A percentile compares a stretch with the other conserved stretches of the same genome.
Conservation (phyloP, 257 asterid species). For the Solanum rostratum region DNA sequence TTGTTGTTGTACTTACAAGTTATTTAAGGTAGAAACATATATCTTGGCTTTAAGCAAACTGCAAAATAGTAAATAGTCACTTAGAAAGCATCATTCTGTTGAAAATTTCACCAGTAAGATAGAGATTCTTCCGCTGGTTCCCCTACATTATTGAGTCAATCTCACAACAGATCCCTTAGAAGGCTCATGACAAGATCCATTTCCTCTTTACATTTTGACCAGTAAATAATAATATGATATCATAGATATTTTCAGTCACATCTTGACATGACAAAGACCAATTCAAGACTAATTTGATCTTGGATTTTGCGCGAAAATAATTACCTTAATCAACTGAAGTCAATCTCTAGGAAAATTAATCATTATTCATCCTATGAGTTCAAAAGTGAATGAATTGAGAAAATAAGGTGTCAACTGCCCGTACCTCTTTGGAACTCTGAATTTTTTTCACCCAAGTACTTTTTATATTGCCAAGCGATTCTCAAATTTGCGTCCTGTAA, state of each 20-base stretch:
- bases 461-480: constrained; percentile 98
- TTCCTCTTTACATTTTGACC: neutral
- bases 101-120: neutral
- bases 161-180: neutral
- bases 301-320: neutral
- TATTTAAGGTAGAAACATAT: neutral
- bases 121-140: neutral
- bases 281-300: neutral
- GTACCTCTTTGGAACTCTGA: constrained; percentile 62
- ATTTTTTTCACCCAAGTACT: constrained; percentile 67
- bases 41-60: neutral
- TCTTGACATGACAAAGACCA: neutral
- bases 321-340: neutral
- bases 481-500: constrained; percentile 80
- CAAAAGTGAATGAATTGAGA: neutral
- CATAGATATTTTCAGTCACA: neutral
- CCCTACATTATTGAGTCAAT: neutral
- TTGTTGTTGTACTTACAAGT: neutral
- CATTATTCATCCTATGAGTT: neutral
- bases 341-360: neutral
- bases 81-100: neutral
- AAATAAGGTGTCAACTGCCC: neutral
- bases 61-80: neutral
- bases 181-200: neutral
- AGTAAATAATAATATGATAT: neutral